Base-by-base conservation (phyloP, 441 rosid species). In the Erodium texanum region DNA sequence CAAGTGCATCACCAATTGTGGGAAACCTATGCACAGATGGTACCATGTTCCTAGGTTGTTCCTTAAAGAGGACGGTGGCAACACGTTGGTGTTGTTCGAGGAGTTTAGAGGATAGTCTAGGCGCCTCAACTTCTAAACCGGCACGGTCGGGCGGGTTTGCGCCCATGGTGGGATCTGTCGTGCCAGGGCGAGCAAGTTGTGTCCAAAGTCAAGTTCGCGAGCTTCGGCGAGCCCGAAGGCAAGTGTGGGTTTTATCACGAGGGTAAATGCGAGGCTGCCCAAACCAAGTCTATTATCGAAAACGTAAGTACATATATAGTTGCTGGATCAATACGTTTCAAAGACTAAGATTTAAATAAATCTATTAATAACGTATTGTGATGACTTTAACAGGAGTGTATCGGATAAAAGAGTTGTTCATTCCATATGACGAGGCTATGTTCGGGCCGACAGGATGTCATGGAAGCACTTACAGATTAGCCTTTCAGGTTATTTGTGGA, bases 61-160 rank as follows among this genome's bases (percentile, higher is more conserved):
- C 70, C 79, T 85, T 14, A 68, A 73, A 0, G 72, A 73, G 0
- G 72, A 66, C 1, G 77, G 73, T 36, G 69, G 74, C 23, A 75
- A 73, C 70, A 74, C 76, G 6, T 38, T 84, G 68, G 74, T 82
- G 5, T 50, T 81, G 14, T 82, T 79, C 43, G 83, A 86, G 65
- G 88, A 86, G 70, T 41, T 84, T 24, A 85, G 86, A 0, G 88
- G 88, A 20, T 68, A 80, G n/a, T 81, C 82, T 1, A 61, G 76
- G 56, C 66, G 14, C 16, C 77, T 79, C 12, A 73, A 69, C 18
- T 68, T 84, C 79, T 76, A 78, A 15, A 81, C 84, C 5, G 69
- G 84, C 16, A 83, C 80, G 10, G 65, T 71, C 1, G 48, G 58
- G 24, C 41, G 3, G 12, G 41, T 62, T 7, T 69, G 72, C 24